phyloP scores from a whole-genome alignment of 2,329 filamentous ascomycete genomes.

The Aureobasidium sp. region DNA sequence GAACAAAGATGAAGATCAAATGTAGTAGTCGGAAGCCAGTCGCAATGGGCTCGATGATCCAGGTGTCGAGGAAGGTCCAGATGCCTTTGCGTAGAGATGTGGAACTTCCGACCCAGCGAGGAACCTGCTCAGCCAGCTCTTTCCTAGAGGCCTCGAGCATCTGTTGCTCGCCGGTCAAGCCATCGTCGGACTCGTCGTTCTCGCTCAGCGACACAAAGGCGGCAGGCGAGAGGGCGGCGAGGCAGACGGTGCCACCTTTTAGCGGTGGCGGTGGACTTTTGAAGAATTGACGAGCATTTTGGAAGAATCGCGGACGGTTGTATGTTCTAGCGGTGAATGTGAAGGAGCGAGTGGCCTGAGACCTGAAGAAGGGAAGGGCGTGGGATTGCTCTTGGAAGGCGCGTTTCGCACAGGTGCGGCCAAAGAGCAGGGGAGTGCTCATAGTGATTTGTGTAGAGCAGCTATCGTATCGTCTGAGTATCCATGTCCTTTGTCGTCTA shows the following conservation, averaged over 20 bases:
- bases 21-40: conserved; percentile 86
- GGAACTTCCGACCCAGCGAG: conserved; percentile 55
- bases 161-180: conserved; percentile 68
- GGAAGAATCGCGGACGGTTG: not conserved
- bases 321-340: conserved; percentile 10
- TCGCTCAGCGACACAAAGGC: conserved; percentile 54
- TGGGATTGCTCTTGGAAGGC: not conserved
- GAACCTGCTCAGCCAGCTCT: conserved; percentile 66
- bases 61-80: conserved; percentile 62
- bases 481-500: not conserved
- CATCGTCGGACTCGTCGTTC: conserved; percentile 38
- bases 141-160: conserved; percentile 78
- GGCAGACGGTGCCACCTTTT: conserved; percentile 29
- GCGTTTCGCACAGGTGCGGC: conserved; percentile 9
- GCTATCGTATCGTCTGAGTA: not conserved
- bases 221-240: conserved; percentile 45
- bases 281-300: conserved; percentile 15
- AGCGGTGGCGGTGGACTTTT: conserved; percentile 28
- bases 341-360: conserved; percentile 3
- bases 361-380: not conserved
- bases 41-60: conserved; percentile 74
- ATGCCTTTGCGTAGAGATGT: conserved; percentile 52
- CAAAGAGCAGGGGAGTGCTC: conserved; percentile 7
- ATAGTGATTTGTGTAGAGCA: not conserved
- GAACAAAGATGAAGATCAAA: conserved; percentile 80